Conservation (phyloP, 148 eudicot genomes). For the Fagopyrum tataricum region DNA sequence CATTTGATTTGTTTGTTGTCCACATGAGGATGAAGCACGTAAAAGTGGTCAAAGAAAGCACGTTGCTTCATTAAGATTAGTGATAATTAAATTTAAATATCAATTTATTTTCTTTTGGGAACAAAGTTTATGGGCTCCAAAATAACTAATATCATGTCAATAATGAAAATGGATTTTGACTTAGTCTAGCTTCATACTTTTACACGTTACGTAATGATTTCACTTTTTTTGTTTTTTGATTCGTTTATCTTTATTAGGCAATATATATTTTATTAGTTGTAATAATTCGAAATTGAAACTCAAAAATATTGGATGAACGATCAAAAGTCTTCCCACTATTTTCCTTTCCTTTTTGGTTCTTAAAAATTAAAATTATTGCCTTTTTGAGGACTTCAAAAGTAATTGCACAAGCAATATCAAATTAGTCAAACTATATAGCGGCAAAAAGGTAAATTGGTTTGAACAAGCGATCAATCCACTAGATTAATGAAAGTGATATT, state of each 20-base stretch:
- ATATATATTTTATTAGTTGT: not conserved
- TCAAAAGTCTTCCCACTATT: not conserved
- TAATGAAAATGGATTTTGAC: not conserved
- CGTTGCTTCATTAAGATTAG: not conserved
- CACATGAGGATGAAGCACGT: not conserved
- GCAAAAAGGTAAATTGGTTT: not conserved
- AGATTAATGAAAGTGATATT: no score
- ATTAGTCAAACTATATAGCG: not conserved
- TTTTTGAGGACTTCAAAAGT: not conserved
- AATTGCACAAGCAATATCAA: not conserved
- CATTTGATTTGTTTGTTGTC: not conserved
- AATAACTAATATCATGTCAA: not conserved
- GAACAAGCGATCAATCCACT: not conserved
- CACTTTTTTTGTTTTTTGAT: not conserved
- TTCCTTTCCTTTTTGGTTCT: not conserved
- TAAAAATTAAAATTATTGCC: not conserved
- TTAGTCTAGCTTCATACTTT: not conserved
- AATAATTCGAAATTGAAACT: not conserved
- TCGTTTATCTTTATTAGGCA: not conserved
- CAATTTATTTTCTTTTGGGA: not conserved
- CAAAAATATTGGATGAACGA: not conserved
- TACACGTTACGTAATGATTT: not conserved
- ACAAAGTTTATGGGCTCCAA: slow-evolving; percentile 4
- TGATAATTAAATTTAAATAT: not conserved
- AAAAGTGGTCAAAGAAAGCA: slow-evolving; percentile 8